Evolutionary conservation across 495 filamentous ascomycete genomes (phyloP), one percentile per base, ranked within the genome.

Genomic region (Pseudomonodictys pantanalensis): DNA sequence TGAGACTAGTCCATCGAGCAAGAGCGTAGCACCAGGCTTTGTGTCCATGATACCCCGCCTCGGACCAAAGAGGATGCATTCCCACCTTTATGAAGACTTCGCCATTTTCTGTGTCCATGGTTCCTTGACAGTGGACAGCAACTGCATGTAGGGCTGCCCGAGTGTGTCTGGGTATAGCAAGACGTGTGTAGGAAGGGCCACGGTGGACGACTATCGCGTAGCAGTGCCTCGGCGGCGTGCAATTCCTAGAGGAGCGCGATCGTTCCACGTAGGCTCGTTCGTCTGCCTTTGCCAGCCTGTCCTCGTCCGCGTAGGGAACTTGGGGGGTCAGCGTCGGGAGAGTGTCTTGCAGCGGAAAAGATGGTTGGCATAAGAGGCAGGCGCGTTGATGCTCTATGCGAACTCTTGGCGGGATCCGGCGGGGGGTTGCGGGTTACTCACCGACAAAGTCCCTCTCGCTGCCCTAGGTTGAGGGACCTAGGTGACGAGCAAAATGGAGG

Each of bases 51-150:
- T 4, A 51, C 9, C 29, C 5, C 48, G 18, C 25, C 48, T 5
- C 48, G 26, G 24, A 30, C 11, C 30, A 29, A 60, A 20, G 30
- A 54, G 11, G 30, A 0, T 7, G 20, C 65, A 18, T 48, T n/a
- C n/a, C n/a, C 38, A 71, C 68, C 64, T 71, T 71, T 71, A 71
- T 69, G 64, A 71, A 71, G 45, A 64, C 35, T 39, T 65, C 53
- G n/a, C 69, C 69, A 68, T 71, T 64, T 41, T 71, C 69, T 23
- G 68, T 69, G 56, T 67, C 64, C 68, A 71, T 71, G 44, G 33
- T 45, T 67, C 44, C 20, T 26, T 32, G 15, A 18, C 12, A 7
- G 43, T 45, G 22, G 42, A 48, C 25, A 12, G 42, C 52, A 55
- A 55, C 18, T 30, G 59, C 64, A 67, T 67, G 59, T 67, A 59